Base-by-base conservation (phyloP, 129 eudicot species). In the Glebionis coronaria region DNA sequence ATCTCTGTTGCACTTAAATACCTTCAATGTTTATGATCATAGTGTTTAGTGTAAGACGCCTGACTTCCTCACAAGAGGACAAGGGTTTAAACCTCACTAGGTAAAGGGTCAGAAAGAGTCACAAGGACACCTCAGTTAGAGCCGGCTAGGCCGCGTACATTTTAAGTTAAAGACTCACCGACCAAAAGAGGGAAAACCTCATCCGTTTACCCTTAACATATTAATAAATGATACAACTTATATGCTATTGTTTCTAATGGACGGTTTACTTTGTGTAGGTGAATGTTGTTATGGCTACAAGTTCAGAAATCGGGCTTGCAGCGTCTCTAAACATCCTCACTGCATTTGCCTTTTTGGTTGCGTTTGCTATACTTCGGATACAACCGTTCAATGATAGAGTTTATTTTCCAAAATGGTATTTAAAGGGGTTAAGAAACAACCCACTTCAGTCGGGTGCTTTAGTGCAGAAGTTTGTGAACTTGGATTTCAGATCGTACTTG, bases 401-500 rank as follows among this genome's bases (percentile, higher is more conserved):
- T 9, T 91, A 91, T 74, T 88, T 87, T 46, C 97, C 97, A 40
- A 91, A 91, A 85, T 91, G 97, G 97, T 88, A 91, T 51, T 73
- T 91, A 29, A 88, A 77, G 75, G 88, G 97, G 58, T 78, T 91
- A 71, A 85, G 96, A 59, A 77, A 51, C 69, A 76, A 87, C 56
- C 96, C 97, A 2, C 35, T 73, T 77, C 80, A 80, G 60, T 69
- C 95, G 0, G 96, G 96, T 18, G 86, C 84, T 20, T 75, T 87
- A 71, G 92, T 83, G 19, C 66, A 65, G 20, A 85, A 85, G 73
- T 63, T 87, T 79, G 90, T 91, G 53, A 91, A 88, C 70, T 68
- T 91, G 80, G 96, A 91, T 68, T 83, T 79, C 70, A 74, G 81
- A 28, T 83, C 97, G 9, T 91, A 91, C 68, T 73, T 91, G 64